Evolutionary conservation across 2,329 filamentous ascomycete species (phyloP).

Genomic region (Xylariaceae sp.): DNA sequence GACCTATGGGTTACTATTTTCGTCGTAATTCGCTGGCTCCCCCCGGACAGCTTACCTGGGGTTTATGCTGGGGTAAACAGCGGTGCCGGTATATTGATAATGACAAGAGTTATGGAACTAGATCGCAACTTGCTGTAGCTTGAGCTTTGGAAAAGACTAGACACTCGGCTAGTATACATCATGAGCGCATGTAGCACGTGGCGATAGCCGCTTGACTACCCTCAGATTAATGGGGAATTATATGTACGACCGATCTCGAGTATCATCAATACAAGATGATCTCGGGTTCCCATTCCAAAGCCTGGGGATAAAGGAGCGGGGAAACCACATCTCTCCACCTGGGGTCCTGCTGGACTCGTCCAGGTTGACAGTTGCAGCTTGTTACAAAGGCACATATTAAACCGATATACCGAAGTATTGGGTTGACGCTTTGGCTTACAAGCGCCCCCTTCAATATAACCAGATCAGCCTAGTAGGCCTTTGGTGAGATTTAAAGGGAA

Average conservation of each 20-base stretch:
- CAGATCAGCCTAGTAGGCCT: not conserved
- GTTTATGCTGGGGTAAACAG: not conserved
- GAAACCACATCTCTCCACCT: slow-evolving; percentile 7
- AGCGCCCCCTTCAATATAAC: not conserved
- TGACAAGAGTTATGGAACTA: slow-evolving; percentile 11
- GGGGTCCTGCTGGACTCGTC: slow-evolving; percentile 23
- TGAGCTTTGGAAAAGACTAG: not conserved
- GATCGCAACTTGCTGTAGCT: slow-evolving; percentile 1
- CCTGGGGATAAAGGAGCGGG: slow-evolving; percentile 12
- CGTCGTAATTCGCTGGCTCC: not conserved
- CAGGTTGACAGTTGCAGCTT: not conserved
- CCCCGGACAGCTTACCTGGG: not conserved
- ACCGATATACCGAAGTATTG: slow-evolving; percentile 13
- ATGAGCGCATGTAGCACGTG: slow-evolving; percentile 3
- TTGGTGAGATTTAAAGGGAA: not conserved
- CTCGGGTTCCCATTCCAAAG: not conserved
- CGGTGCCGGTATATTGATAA: not conserved
- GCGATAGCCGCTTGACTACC: not conserved
- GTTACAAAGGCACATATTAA: not conserved
- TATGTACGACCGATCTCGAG: not conserved
- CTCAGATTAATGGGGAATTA: too few relatives aligned
- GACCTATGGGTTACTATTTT: slow-evolving; percentile 8
- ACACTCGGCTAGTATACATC: not conserved
- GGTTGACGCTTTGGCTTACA: not conserved
- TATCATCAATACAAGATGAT: not conserved